phyloP scores from a whole-genome alignment of 345 rosid species.

The Pseudoturritis turrita region DNA sequence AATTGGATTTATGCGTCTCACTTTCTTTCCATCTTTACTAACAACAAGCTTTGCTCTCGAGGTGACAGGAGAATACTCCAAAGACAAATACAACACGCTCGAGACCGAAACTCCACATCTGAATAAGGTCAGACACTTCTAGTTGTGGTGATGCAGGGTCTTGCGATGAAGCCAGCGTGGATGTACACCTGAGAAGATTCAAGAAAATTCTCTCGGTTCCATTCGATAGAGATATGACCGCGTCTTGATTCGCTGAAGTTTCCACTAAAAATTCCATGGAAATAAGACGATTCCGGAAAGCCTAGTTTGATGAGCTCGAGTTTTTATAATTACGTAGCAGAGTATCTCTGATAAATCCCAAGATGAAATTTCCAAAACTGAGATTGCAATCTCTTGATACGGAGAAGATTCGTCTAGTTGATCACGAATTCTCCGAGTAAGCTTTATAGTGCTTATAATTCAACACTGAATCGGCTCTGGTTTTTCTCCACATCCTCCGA shows the following conservation, averaged over 20 bases:
- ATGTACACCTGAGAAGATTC: constrained; percentile 41
- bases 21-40: too few relatives aligned
- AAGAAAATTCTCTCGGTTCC: constrained; percentile 53
- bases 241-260: constrained; percentile 61
- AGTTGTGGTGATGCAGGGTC: constrained; percentile 24
- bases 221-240: constrained; percentile 39
- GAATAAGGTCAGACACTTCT: constrained; percentile 54
- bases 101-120: constrained; percentile 58
- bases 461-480: too few relatives aligned
- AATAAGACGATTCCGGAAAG: constrained; percentile 51
- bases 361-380: constrained; percentile 37
- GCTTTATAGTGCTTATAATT: too few relatives aligned
- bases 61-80: too few relatives aligned
- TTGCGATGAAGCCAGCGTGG: constrained; percentile 35
- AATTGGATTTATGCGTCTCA: too few relatives aligned
- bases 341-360: constrained; percentile 49
- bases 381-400: constrained; percentile 25
- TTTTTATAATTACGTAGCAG: constrained; percentile 33
- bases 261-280: constrained; percentile 56
- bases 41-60: too few relatives aligned
- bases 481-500: too few relatives aligned
- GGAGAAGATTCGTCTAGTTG: constrained; percentile 17
- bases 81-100: too few relatives aligned
- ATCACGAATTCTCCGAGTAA: constrained; percentile 34
- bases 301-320: constrained; percentile 51